These are phyloP conservation scores for Podila clonocystis DNA, from an alignment of 192 early-diverging fungal species.

Conservation along the genomic window DNA sequence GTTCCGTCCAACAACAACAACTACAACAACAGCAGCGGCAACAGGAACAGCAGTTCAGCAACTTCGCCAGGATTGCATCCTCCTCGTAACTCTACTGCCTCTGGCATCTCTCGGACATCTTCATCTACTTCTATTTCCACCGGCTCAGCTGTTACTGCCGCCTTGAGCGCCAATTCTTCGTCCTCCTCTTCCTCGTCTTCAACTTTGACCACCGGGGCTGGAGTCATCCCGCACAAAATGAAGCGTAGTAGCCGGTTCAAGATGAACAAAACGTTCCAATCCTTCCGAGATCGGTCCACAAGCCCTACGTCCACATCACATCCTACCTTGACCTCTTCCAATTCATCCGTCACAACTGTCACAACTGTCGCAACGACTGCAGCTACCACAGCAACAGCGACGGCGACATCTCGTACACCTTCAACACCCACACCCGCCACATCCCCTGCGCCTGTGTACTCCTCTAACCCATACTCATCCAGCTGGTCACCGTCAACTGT, in stretches of 20 bases:
- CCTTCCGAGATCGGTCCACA: conserved; percentile 33
- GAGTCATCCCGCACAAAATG: conserved; percentile 3
- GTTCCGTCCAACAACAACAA: not conserved
- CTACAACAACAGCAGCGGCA: not conserved
- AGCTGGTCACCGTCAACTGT: conserved; percentile 31
- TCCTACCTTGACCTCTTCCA: not conserved
- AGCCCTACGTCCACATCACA: conserved; percentile 7
- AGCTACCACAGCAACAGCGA: not conserved
- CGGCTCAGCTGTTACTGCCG: not conserved
- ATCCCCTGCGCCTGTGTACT: not conserved
- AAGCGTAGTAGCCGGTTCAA: conserved; percentile 44
- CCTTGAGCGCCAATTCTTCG: not conserved
- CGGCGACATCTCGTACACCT: not conserved
- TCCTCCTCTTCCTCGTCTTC: conserved; percentile 1
- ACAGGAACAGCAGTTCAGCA: not conserved
- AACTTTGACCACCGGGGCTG: conserved; percentile 1
- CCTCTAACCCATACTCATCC: conserved; percentile 25
- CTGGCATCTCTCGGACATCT: not conserved
- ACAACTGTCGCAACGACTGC: not conserved
- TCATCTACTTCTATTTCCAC: conserved; percentile 5
- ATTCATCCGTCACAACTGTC: not conserved
- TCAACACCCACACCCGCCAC: not conserved
- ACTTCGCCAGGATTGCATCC: not conserved
- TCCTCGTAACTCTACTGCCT: not conserved
- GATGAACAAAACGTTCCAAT: conserved; percentile 21